Evolutionary conservation across 2,329 filamentous ascomycete genomes (phyloP).

Genomic region (Aotearoamyces nothofagi): DNA sequence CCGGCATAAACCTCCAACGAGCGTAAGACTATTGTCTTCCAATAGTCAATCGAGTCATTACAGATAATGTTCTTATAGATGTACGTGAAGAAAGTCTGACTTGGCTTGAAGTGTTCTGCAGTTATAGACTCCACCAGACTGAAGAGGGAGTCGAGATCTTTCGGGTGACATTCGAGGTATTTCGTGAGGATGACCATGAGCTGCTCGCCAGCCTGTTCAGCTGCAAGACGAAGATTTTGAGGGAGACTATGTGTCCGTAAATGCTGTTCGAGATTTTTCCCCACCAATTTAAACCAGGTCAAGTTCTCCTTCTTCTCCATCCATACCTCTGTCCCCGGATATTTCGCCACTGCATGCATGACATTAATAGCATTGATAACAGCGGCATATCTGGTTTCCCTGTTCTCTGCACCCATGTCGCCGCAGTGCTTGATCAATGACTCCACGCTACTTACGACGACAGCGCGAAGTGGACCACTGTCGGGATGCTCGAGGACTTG

Average conservation of each 20-base stretch:
- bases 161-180: conserved; percentile 59
- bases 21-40: conserved; percentile 65
- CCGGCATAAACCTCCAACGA: conserved; percentile 80
- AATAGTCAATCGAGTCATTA: conserved; percentile 73
- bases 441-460: conserved; percentile 59
- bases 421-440: conserved; percentile 53
- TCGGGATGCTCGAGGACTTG: conserved; percentile 68
- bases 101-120: conserved; percentile 64
- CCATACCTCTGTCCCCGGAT: conserved; percentile 49
- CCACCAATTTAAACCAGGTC: conserved; percentile 46
- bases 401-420: conserved; percentile 46
- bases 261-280: conserved; percentile 64
- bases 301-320: conserved; percentile 50
- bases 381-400: conserved; percentile 52
- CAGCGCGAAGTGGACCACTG: conserved; percentile 59
- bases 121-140: conserved; percentile 73
- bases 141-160: conserved; percentile 73
- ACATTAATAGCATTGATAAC: conserved; percentile 81
- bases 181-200: conserved; percentile 73
- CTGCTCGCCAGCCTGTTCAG: conserved; percentile 80
- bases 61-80: conserved; percentile 77
- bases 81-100: conserved; percentile 62
- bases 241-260: conserved; percentile 57
- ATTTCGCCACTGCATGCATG: conserved; percentile 62
- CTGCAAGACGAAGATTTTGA: conserved; percentile 60